phyloP scores from a whole-genome alignment of 2,329 filamentous ascomycete species.

The Cyphellophora attinorum region DNA sequence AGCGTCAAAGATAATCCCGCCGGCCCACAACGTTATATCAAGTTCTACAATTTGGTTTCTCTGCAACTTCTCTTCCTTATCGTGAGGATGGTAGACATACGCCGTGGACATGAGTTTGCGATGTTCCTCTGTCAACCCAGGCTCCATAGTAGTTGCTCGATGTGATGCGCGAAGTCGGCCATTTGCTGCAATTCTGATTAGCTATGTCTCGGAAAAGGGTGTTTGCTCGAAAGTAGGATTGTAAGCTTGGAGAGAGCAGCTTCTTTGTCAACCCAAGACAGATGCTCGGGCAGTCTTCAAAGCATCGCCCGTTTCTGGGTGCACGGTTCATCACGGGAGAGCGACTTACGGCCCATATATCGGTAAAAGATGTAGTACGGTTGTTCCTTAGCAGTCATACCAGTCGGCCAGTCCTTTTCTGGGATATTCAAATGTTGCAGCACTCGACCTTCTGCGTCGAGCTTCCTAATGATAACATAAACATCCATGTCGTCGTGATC shows the following conservation, averaged over 20 bases:
- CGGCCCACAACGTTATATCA: conserved; percentile 40
- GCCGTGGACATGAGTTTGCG: too few relatives aligned
- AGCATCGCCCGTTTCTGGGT: too few relatives aligned
- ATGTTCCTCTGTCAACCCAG: too few relatives aligned
- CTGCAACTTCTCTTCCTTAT: conserved; percentile 29
- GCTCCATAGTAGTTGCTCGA: conserved; percentile 28
- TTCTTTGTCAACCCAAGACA: too few relatives aligned
- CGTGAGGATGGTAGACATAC: too few relatives aligned
- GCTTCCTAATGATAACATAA: conserved; percentile 36
- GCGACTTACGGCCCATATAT: conserved; percentile 34
- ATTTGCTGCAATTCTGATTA: too few relatives aligned
- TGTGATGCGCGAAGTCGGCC: conserved; percentile 38
- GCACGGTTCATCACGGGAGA: too few relatives aligned
- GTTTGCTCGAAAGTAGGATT: too few relatives aligned
- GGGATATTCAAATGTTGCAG: conserved; percentile 37
- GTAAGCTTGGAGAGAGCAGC: too few relatives aligned
- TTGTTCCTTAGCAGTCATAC: conserved; percentile 13
- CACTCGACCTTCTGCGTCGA: conserved; percentile 31
- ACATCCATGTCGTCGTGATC: conserved; percentile 36
- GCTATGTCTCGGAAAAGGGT: too few relatives aligned
- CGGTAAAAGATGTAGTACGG: conserved; percentile 31
- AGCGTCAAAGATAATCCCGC: conserved; percentile 36
- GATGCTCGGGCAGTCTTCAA: too few relatives aligned
- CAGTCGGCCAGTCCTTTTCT: conserved; percentile 23
- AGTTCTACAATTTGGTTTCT: conserved; percentile 34